Conservation (phyloP, 495 filamentous ascomycete genomes). For the Penicillium lagena region DNA sequence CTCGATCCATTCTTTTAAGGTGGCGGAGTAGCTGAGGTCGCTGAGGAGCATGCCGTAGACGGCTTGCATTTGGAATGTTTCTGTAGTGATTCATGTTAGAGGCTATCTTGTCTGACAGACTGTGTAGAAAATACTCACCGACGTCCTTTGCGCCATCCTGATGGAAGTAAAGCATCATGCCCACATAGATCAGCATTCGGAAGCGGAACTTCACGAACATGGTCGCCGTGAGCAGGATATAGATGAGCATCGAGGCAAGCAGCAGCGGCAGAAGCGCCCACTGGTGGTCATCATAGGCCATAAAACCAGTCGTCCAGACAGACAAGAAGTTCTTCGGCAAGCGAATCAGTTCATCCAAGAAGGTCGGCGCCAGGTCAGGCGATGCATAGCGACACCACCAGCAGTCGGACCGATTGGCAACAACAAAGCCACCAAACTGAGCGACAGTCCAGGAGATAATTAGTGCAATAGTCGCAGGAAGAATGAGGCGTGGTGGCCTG, state of each 20-base stretch:
- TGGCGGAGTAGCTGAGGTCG: constrained; percentile 36
- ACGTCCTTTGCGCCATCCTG: constrained; percentile 29
- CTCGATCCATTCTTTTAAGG: constrained; percentile 11
- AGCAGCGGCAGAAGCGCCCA: constrained; percentile 61
- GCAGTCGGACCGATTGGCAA: constrained; percentile 51
- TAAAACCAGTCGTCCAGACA: constrained; percentile 54
- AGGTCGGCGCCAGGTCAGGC: constrained; percentile 35
- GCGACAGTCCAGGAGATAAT: constrained; percentile 54
- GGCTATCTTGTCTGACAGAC: constrained; percentile 11
- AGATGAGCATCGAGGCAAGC: constrained; percentile 56
- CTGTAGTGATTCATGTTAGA: constrained; percentile 6
- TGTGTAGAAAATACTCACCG: constrained; percentile 20
- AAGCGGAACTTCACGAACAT: constrained; percentile 51
- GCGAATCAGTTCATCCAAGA: constrained; percentile 30
- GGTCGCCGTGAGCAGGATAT: constrained; percentile 50
- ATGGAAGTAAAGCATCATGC: constrained; percentile 49
- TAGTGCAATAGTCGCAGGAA: constrained; percentile 56
- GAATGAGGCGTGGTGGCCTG: constrained; percentile 54
- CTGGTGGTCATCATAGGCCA: constrained; percentile 59
- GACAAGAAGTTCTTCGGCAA: constrained; percentile 47
- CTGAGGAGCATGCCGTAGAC: constrained; percentile 59
- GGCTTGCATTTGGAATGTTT: constrained; percentile 52
- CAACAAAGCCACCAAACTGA: constrained; percentile 54
- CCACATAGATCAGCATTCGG: constrained; percentile 48
- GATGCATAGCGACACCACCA: constrained; percentile 56